These are phyloP conservation scores for Wickerhamomyces chaumierensis DNA, from an alignment of 805 yeast species.

Conservation along the genomic window DNA sequence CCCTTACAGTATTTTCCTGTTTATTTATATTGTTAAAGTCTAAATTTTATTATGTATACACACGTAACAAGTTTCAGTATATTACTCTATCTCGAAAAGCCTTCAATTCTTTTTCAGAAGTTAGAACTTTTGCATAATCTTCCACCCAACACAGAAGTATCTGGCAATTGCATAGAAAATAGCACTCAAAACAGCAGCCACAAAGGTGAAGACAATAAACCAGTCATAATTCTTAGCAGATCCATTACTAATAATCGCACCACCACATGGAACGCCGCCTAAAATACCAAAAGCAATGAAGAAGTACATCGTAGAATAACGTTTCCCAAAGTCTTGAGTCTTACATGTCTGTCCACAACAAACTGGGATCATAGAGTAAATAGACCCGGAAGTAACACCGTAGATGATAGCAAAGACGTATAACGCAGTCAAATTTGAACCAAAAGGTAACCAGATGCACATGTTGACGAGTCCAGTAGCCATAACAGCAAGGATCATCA, in stretches of 20 bases:
- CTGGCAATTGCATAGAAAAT: conserved; percentile 4
- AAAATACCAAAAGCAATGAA: conserved; percentile 42
- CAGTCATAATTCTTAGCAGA: conserved; percentile 17
- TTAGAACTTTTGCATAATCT: conserved; percentile 4
- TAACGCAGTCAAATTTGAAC: conserved; percentile 16
- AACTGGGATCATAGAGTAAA: conserved; percentile 24
- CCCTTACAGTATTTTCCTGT: too few relatives aligned
- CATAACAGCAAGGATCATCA: conserved; percentile 24
- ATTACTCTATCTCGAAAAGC: too few relatives aligned
- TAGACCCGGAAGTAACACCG: conserved; percentile 43
- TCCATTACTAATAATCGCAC: conserved; percentile 31
- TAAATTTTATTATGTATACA: too few relatives aligned
- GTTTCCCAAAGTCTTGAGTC: conserved; percentile 37
- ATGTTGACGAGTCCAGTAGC: conserved; percentile 24
- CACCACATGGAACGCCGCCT: conserved; percentile 35
- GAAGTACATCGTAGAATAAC: conserved; percentile 45
- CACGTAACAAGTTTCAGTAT: too few relatives aligned
- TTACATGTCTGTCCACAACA: conserved; percentile 45
- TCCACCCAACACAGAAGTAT: conserved; percentile 8
- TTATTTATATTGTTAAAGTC: too few relatives aligned
- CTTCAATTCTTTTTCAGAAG: too few relatives aligned
- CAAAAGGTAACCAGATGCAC: conserved; percentile 27
- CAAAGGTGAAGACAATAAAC: conserved; percentile 19
- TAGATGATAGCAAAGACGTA: conserved; percentile 32
- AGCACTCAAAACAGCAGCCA: conserved; percentile 5